A percentile compares a stretch with the other conserved stretches of the same genome.
These are phyloP conservation scores for Blastomyces gilchristii DNA, from an alignment of 2,329 filamentous ascomycete species.

Conservation along the genomic window DNA sequence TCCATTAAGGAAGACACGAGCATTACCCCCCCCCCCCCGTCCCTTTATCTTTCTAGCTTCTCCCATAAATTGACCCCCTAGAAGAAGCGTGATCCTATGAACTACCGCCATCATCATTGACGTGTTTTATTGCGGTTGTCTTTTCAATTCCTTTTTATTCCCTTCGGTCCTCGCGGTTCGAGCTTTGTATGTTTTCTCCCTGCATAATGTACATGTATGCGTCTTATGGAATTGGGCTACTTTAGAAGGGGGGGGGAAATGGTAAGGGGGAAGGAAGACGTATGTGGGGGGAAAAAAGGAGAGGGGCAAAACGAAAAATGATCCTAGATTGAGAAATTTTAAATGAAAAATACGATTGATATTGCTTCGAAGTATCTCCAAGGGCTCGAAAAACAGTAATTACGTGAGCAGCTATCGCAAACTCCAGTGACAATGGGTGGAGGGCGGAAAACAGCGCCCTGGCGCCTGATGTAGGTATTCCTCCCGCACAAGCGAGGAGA, in stretches of 20 bases:
- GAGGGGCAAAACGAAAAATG: neutral
- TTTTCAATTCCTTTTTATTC: neutral
- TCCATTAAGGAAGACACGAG: neutral
- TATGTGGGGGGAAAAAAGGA: neutral
- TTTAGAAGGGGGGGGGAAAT: neutral
- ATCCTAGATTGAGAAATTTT: neutral
- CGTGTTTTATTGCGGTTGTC: neutral
- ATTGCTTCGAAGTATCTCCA: neutral
- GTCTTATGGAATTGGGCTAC: neutral
- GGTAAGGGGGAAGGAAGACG: neutral
- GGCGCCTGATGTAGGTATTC: neutral
- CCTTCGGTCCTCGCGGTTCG: neutral
- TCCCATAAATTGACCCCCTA: neutral
- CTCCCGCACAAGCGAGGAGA: neutral
- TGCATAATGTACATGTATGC: constrained; percentile 6
- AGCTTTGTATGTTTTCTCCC: neutral
- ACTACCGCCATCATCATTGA: neutral
- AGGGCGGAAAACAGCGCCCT: neutral
- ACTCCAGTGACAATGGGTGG: neutral
- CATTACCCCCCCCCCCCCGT: neutral
- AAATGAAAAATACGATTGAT: neutral
- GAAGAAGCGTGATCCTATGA: neutral
- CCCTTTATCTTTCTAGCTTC: neutral
- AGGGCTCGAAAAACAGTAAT: neutral
- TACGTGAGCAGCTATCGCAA: neutral